These are phyloP conservation scores for Lodderomyces parapsilosis DNA, from an alignment of 1,139 yeast genomes.

Conservation along the genomic window DNA sequence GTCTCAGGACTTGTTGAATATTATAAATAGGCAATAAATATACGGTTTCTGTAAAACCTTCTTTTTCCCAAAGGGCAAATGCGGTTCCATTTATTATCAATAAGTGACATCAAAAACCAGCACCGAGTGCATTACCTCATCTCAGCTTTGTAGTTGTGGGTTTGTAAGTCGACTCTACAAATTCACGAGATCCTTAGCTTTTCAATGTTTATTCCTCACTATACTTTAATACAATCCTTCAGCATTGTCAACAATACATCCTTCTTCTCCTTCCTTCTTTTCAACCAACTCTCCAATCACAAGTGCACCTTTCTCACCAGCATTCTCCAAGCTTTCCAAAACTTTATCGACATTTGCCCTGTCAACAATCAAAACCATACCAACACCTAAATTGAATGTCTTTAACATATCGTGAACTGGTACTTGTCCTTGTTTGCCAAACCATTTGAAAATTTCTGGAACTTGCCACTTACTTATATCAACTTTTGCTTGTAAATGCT, in stretches of 20 bases:
- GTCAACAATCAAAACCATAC: constrained; percentile 89
- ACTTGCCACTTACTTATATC: constrained; percentile 82
- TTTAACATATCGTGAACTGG: constrained; percentile 82
- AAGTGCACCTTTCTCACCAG: constrained; percentile 70
- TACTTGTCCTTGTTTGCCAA: constrained; percentile 87
- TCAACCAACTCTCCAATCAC: constrained; percentile 73
- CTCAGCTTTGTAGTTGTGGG: no score
- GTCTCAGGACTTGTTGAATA: no score
- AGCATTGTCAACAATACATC: constrained; percentile 65
- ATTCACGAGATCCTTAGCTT: no score
- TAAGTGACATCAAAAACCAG: not conserved
- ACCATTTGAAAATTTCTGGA: constrained; percentile 90
- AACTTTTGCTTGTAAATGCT: constrained; percentile 71
- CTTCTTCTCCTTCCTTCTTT: constrained; percentile 48
- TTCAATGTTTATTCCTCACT: not conserved
- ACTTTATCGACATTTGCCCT: constrained; percentile 60
- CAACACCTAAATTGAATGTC: constrained; percentile 95
- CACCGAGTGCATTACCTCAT: no score
- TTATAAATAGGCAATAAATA: no score
- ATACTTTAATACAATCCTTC: constrained; percentile 51
- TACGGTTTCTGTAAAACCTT: no score
- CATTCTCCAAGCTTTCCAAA: constrained; percentile 50
- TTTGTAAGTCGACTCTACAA: no score
- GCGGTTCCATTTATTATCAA: not conserved
- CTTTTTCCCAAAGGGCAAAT: no score